These are phyloP conservation scores for Penicillium sp. DNA, from an alignment of 2,329 filamentous ascomycete species.

Conservation along the genomic window DNA sequence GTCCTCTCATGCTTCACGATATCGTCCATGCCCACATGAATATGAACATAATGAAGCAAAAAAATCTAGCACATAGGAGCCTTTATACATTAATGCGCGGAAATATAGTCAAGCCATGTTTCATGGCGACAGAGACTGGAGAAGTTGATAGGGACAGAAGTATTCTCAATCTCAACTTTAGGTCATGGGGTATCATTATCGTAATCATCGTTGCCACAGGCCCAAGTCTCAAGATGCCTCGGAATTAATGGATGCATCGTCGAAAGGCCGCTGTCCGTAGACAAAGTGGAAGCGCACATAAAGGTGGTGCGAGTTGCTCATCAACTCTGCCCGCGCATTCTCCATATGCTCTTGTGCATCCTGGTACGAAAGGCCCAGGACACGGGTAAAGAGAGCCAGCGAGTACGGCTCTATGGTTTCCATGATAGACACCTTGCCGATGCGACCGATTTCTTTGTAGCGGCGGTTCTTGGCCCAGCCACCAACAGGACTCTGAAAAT, in stretches of 20 bases:
- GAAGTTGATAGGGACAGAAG: neutral
- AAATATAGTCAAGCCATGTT: conserved; percentile 12
- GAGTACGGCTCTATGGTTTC: conserved; percentile 42
- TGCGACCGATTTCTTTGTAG: conserved; percentile 37
- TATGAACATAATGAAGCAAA: neutral
- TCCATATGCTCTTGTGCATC: conserved; percentile 33
- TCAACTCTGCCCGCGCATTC: conserved; percentile 30
- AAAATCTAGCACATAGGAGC: conserved; percentile 9
- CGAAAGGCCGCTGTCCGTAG: conserved; percentile 33
- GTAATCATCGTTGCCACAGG: neutral
- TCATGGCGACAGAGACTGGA: neutral
- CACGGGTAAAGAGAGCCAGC: conserved; percentile 40
- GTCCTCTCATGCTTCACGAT: neutral
- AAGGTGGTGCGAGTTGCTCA: conserved; percentile 27
- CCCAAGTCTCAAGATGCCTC: conserved; percentile 2
- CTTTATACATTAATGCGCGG: conserved; percentile 16
- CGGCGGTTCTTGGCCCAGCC: conserved; percentile 36
- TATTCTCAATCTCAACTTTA: neutral
- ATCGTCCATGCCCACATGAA: conserved; percentile 1
- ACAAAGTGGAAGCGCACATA: conserved; percentile 35
- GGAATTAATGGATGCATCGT: conserved; percentile 8
- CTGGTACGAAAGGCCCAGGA: conserved; percentile 35
- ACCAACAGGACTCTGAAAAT: conserved; percentile 33
- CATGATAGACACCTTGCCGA: conserved; percentile 31
- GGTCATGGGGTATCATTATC: conserved; percentile 4